Evolutionary conservation across 2,329 filamentous ascomycete genomes (phyloP).

Genomic region (Aspergillus japonicus): DNA sequence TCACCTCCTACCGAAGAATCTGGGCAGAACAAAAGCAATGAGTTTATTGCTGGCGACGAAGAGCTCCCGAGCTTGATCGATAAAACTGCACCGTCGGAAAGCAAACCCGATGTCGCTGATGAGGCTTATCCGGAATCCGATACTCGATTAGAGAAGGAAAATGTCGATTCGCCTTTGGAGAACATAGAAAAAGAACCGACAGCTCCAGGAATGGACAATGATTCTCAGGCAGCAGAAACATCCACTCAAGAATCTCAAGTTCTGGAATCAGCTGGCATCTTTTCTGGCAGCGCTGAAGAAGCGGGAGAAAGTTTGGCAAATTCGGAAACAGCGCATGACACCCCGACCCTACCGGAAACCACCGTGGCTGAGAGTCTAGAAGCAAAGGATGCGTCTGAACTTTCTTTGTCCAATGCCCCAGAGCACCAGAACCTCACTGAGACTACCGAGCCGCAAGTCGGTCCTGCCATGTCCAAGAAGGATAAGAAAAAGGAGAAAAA

Average conservation of each 20-base stretch:
- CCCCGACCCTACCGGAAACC: background rate
- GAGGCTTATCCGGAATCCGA: background rate
- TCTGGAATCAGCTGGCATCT: background rate
- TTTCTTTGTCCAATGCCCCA: background rate
- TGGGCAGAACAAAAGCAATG: background rate
- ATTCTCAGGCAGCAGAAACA: background rate
- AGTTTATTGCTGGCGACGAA: background rate
- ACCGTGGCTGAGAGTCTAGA: background rate
- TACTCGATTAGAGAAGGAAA: background rate
- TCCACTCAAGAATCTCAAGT: background rate
- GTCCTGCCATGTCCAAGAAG: slow-evolving; percentile 24
- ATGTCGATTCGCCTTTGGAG: background rate
- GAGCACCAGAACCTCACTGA: slow-evolving; percentile 7
- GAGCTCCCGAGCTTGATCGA: background rate
- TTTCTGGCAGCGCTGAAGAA: background rate
- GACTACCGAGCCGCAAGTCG: slow-evolving; percentile 11
- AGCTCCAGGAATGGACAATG: background rate
- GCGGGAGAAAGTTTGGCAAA: background rate
- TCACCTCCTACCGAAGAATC: background rate
- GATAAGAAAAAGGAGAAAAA: slow-evolving; percentile 42
- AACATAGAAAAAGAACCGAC: background rate
- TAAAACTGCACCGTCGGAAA: background rate
- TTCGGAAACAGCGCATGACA: background rate
- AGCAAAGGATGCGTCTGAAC: slow-evolving; percentile 4
- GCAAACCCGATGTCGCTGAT: background rate